These are phyloP conservation scores for Cyclostephanos invisitatus DNA, from an alignment of 108 stramenopile genomes.

Conservation along the genomic window DNA sequence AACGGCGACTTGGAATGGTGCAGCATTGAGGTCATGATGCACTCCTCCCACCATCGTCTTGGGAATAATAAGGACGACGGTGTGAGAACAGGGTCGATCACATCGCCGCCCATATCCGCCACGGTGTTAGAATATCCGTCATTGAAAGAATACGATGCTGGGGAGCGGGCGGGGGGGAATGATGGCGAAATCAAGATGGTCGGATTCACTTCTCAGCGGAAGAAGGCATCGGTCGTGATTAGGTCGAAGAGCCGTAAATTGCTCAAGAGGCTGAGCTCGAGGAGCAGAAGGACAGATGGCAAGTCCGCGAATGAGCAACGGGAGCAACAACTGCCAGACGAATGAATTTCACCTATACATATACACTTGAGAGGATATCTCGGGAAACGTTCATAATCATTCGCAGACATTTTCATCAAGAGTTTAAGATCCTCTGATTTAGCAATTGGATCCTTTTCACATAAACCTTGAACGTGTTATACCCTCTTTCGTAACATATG, in stretches of 20 bases:
- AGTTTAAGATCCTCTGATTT: too few species aligned
- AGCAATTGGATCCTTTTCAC: too few species aligned
- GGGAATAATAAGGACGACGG: not conserved
- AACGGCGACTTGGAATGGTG: slow-evolving; percentile 43
- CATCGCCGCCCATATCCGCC: slow-evolving; percentile 23
- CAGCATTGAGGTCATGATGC: slow-evolving; percentile 42
- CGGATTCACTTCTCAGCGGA: not conserved
- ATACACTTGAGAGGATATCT: too few species aligned
- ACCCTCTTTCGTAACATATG: too few species aligned
- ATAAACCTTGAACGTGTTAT: too few species aligned
- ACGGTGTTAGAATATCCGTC: slow-evolving; percentile 30
- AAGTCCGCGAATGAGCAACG: not conserved
- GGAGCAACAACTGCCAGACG: not conserved
- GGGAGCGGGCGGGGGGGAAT: not conserved
- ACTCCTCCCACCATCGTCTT: slow-evolving; percentile 16
- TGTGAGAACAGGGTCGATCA: not conserved
- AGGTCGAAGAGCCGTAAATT: slow-evolving; percentile 14
- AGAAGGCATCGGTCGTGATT: not conserved
- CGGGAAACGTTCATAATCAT: too few species aligned
- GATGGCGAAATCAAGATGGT: slow-evolving; percentile 14
- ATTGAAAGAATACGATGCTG: slow-evolving; percentile 2
- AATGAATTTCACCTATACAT: not conserved
- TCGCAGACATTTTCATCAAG: too few species aligned
- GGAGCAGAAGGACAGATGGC: not conserved
- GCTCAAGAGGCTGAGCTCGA: slow-evolving; percentile 23